A percentile compares a stretch with the other conserved stretches of the same genome.
Evolutionary conservation across 2,329 filamentous ascomycete genomes (phyloP).

Genomic region (Coniochaeta sp.): DNA sequence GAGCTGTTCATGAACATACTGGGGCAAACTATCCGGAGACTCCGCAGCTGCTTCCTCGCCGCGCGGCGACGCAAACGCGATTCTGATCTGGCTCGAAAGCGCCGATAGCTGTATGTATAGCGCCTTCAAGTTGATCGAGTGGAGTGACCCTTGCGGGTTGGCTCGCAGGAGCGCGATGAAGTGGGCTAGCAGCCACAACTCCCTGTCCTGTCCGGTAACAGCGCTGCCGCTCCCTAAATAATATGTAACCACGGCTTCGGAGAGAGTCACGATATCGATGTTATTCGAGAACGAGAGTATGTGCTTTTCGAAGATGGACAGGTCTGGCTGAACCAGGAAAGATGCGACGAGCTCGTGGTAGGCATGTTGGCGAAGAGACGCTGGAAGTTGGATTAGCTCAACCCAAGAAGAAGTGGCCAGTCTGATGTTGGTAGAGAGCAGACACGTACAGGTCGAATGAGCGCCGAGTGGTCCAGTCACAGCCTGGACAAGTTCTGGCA

Average conservation of each 20-base stretch:
- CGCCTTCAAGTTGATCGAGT: constrained; percentile 38
- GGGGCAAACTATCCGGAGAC: constrained; percentile 24
- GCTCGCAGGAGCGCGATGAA: constrained; percentile 51
- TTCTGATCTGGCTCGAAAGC: constrained; percentile 42
- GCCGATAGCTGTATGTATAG: constrained; percentile 47
- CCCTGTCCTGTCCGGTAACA: neutral
- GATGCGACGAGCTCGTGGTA: constrained; percentile 29
- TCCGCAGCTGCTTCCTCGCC: constrained; percentile 18
- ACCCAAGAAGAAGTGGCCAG: neutral
- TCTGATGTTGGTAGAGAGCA: neutral
- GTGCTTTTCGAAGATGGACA: constrained; percentile 34
- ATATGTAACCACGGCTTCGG: constrained; percentile 27
- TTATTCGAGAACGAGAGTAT: constrained; percentile 24
- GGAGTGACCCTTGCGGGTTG: constrained; percentile 22
- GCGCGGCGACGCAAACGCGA: constrained; percentile 26
- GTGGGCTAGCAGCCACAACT: constrained; percentile 58
- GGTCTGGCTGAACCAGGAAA: constrained; percentile 27
- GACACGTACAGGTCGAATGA: neutral
- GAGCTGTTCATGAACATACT: constrained; percentile 60
- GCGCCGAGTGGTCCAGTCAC: neutral
- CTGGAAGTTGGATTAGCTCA: neutral
- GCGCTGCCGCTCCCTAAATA: constrained; percentile 20
- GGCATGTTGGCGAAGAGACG: constrained; percentile 6
- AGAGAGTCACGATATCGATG: constrained; percentile 33
- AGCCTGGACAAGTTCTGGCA: neutral